A percentile compares a stretch with the other conserved stretches of the same genome.
phyloP scores from a whole-genome alignment of 106 monocot genomes.

The Gastrodia elata region DNA sequence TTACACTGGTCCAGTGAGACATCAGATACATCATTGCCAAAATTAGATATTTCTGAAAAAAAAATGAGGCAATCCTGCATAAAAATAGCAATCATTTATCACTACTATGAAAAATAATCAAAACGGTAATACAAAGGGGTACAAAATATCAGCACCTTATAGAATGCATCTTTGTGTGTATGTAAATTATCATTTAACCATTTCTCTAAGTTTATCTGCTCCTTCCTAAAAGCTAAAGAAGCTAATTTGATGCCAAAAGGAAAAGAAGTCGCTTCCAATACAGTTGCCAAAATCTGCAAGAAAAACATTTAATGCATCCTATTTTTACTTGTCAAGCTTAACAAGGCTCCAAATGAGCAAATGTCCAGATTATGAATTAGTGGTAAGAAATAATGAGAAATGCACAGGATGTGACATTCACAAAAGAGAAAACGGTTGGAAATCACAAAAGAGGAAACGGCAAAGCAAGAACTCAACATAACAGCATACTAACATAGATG shows the following conservation, averaged over 20 bases:
- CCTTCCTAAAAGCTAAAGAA: conserved; percentile 50
- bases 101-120: neutral
- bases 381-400: neutral
- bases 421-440: neutral
- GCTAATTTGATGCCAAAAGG: conserved; percentile 68
- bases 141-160: conserved; percentile 45
- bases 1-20: conserved; percentile 20
- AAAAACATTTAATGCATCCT: neutral
- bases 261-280: conserved; percentile 60
- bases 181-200: conserved; percentile 76
- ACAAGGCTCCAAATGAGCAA: neutral
- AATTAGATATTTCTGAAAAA: conserved; percentile 33
- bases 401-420: neutral
- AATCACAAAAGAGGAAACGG: neutral
- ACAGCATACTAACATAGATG: neutral
- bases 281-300: conserved; percentile 57
- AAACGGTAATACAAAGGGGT: neutral
- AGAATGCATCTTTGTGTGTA: conserved; percentile 55
- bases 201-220: conserved; percentile 54
- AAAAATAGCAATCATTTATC: conserved; percentile 4
- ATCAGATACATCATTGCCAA: conserved; percentile 23
- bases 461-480: neutral
- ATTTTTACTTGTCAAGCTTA: neutral
- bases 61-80: conserved; percentile 65
- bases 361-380: neutral